These are phyloP conservation scores for Plenodomus biglobosus DNA, from an alignment of 2,329 filamentous ascomycete species.

Conservation along the genomic window DNA sequence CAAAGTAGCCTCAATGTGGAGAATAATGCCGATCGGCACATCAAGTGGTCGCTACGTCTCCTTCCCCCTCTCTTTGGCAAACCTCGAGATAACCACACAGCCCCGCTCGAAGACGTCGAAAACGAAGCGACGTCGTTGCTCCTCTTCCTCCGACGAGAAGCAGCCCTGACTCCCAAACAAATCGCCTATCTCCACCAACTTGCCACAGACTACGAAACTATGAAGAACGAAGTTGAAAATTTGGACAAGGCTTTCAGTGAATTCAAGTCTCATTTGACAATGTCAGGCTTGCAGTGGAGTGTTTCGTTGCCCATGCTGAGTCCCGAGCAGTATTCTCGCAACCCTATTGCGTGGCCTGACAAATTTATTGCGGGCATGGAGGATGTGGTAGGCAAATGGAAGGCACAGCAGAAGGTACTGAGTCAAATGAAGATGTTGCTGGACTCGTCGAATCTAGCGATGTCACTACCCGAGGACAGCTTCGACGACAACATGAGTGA, in stretches of 20 bases:
- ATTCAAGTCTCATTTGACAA: conserved; percentile 18
- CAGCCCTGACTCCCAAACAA: conserved; percentile 17
- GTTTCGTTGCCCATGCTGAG: conserved; percentile 1
- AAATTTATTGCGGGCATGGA: conserved; percentile 13
- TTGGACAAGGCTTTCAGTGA: conserved; percentile 10
- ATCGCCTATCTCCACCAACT: conserved; percentile 20
- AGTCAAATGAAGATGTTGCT: conserved; percentile 22
- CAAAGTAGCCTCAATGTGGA: conserved; percentile 15
- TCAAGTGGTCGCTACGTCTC: conserved; percentile 26
- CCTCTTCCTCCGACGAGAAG: conserved; percentile 28
- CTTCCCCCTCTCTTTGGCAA: conserved; percentile 29
- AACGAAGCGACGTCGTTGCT: conserved; percentile 19
- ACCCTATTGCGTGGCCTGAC: conserved; percentile 32
- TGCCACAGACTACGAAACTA: conserved; percentile 17
- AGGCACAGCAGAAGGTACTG: conserved; percentile 16
- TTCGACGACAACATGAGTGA: conserved; percentile 30
- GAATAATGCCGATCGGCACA: conserved; percentile 13
- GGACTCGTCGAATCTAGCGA: conserved; percentile 18
- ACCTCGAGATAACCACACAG: conserved; percentile 6
- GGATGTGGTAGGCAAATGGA: conserved; percentile 25
- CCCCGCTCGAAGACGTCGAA: conserved; percentile 19
- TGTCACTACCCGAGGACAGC: conserved; percentile 28
- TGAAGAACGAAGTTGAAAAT: conserved; percentile 13
- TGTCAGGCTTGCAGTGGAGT: conserved; percentile 8
- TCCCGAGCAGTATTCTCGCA: conserved; percentile 7